A percentile compares a stretch with the other conserved stretches of the same genome.
phyloP scores from a whole-genome alignment of 169 alveolate genomes.

The Plasmodium reichenowi region DNA sequence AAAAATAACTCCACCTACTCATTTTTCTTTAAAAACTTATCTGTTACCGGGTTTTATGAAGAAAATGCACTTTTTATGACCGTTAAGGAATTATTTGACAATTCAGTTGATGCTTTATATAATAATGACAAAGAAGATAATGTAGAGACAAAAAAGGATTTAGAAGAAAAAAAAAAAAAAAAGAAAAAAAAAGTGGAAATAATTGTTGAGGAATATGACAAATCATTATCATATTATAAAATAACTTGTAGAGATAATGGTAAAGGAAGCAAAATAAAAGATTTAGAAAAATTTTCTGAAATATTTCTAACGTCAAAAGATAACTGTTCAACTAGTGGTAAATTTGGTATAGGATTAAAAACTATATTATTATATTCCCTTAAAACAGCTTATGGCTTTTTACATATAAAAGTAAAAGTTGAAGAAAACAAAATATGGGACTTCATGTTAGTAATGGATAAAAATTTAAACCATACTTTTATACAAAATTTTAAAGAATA shows the following conservation, averaged over 20 bases:
- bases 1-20: conserved; percentile 64
- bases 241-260: conserved; percentile 77
- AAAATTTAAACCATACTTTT: conserved; percentile 72
- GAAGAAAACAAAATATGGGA: conserved; percentile 76
- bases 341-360: conserved; percentile 75
- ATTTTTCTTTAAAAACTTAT: conserved; percentile 65
- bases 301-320: conserved; percentile 76
- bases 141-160: not conserved
- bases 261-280: conserved; percentile 58
- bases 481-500: conserved; percentile 75
- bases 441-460: conserved; percentile 71
- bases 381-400: conserved; percentile 77
- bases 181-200: conserved; percentile 48
- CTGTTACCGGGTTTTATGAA: conserved; percentile 76
- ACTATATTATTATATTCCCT: conserved; percentile 61
- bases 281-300: conserved; percentile 73
- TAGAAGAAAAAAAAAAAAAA: not conserved
- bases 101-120: conserved; percentile 64
- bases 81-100: conserved; percentile 76
- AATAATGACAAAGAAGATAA: conserved; percentile 20
- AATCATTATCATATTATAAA: conserved; percentile 49
- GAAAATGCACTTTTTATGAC: conserved; percentile 77
- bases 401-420: conserved; percentile 68
- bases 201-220: conserved; percentile 49
- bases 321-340: conserved; percentile 59